phyloP scores from a whole-genome alignment of 352 stramenopile species.

The Phytophthora fragariae region DNA sequence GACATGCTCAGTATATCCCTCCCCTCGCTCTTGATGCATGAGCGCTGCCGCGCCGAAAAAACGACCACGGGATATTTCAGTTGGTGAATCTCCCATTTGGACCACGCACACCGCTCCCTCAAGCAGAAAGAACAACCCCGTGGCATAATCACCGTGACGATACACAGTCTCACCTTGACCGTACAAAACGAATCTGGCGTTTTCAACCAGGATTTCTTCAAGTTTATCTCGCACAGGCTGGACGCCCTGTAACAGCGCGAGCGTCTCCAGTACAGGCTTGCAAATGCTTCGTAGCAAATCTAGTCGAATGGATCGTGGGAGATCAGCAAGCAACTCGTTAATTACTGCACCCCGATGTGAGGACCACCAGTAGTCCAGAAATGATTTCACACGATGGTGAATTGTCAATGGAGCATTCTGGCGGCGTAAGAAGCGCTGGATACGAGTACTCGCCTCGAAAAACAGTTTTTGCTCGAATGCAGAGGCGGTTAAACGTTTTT shows the following conservation, averaged over 20 bases:
- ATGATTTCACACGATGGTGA: slow-evolving; percentile 56
- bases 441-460: slow-evolving; percentile 48
- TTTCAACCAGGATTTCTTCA: slow-evolving; percentile 49
- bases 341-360: slow-evolving; percentile 58
- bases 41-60: slow-evolving; percentile 58
- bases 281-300: slow-evolving; percentile 56
- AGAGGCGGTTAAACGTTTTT: slow-evolving; percentile 59
- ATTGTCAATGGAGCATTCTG: slow-evolving; percentile 54
- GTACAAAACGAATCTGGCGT: slow-evolving; percentile 52
- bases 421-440: slow-evolving; percentile 56
- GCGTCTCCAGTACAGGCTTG: slow-evolving; percentile 45
- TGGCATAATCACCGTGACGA: slow-evolving; percentile 56
- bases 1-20: slow-evolving; percentile 54
- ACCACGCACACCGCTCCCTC: slow-evolving; percentile 57
- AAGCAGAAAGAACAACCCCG: slow-evolving; percentile 58
- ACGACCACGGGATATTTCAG: slow-evolving; percentile 35
- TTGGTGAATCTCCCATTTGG: slow-evolving; percentile 19
- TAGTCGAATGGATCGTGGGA: slow-evolving; percentile 48
- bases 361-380: slow-evolving; percentile 70
- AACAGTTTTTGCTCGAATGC: slow-evolving; percentile 32
- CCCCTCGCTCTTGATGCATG: slow-evolving; percentile 39
- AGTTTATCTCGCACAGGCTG: slow-evolving; percentile 36
- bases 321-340: slow-evolving; percentile 50
- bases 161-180: slow-evolving; percentile 63
- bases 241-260: slow-evolving; percentile 43